Evolutionary conservation across 257 asterid genomes (phyloP).

Genomic region (Dorcoceras hygrometricum): DNA sequence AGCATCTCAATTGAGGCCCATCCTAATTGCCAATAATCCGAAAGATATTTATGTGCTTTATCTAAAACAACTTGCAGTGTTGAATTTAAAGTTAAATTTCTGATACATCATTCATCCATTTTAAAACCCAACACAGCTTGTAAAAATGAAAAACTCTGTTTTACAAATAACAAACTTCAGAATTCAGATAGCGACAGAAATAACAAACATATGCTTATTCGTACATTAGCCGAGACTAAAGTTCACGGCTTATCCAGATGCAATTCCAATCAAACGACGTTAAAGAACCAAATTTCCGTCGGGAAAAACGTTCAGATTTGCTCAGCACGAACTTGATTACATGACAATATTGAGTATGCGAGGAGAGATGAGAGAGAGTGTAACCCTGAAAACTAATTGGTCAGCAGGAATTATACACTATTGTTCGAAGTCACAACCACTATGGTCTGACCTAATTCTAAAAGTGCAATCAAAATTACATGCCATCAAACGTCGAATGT

Average conservation of each 20-base stretch:
- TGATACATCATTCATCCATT: not conserved
- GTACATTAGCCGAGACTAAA: too few species aligned
- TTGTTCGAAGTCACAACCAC: not conserved
- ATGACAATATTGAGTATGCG: not conserved
- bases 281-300: not conserved
- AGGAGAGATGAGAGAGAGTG: not conserved
- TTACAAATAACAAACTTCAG: too few species aligned
- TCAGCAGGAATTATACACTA: not conserved
- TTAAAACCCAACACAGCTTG: not conserved
- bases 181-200: too few species aligned
- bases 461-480: not conserved
- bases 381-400: not conserved
- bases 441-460: not conserved
- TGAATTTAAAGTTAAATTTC: not conserved
- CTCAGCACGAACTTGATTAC: not conserved
- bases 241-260: not conserved
- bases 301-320: not conserved
- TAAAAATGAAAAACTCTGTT: not conserved
- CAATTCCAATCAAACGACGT: too few species aligned
- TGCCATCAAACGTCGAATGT: not conserved
- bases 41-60: too few species aligned
- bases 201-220: too few species aligned
- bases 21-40: not conserved
- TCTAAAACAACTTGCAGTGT: not conserved
- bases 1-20: not conserved